phyloP scores from a whole-genome alignment of 164 flowering plant species.

The Hamamelis virginiana region DNA sequence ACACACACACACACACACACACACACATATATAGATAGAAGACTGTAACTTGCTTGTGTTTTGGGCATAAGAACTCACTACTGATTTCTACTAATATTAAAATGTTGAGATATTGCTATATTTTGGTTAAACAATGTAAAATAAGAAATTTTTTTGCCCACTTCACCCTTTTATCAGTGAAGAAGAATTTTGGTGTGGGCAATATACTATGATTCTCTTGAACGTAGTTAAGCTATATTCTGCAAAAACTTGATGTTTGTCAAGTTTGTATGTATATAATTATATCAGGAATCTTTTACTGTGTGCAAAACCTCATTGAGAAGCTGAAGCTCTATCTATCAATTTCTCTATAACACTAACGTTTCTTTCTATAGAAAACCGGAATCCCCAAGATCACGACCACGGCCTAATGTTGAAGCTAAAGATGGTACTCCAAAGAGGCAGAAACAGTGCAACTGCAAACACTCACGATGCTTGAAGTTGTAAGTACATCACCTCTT shows the following conservation, averaged over 20 bases:
- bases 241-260: too few relatives aligned
- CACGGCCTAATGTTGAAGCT: constrained; percentile 47
- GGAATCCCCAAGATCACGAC: constrained; percentile 68
- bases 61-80: not conserved
- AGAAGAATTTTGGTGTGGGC: not conserved
- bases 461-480: constrained; percentile 87
- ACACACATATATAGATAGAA: too few relatives aligned
- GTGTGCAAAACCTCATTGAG: constrained; percentile 1
- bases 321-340: not conserved
- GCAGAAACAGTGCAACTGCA: constrained; percentile 92
- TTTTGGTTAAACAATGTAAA: too few relatives aligned
- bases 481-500: constrained; percentile 54
- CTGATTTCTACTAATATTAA: not conserved
- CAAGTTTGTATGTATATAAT: too few relatives aligned
- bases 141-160: too few relatives aligned
- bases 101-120: too few relatives aligned
- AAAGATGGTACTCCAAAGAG: constrained; percentile 91
- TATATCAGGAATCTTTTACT: not conserved
- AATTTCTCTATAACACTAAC: not conserved
- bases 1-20: too few relatives aligned
- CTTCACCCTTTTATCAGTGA: not conserved
- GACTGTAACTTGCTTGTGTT: not conserved
- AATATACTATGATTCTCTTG: not conserved
- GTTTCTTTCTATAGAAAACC: constrained; percentile 58
- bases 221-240: too few relatives aligned